Base-by-base conservation (phyloP, 192 early-diverging fungal species). In the Podila minutissima region DNA sequence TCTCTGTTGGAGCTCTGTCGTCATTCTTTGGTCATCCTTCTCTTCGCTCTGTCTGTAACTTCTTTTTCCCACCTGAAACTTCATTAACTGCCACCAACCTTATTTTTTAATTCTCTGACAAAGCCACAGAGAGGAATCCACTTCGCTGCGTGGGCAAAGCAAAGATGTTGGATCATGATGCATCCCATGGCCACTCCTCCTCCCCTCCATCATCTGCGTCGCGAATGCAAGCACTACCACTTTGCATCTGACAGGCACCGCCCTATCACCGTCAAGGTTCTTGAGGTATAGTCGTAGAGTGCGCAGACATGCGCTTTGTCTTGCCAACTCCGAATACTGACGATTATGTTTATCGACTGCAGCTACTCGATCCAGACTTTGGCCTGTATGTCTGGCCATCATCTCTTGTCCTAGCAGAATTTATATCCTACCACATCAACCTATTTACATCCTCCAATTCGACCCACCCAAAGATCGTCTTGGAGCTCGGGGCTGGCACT, bases 331-430 rank as follows among this genome's bases (percentile, higher is more conserved):
- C 38, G 61, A 29, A 17, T 5, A 26, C 26, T 62, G 1, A 59
- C 67, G 7, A 3, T 60, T 46, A 1, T 20, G 17, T 6, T 32
- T 26, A 11, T 32, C 20, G 0, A 24, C 8, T 24, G 41, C 69
- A 92, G 89, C 55, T 88, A 48, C 58, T 92, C 13, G 85, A 91
- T 59, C 69, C 87, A 20, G 75, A 83, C 7, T 92, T 89, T 77
- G 93, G 90, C 19, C 81, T 84, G 57, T 92, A 94, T 72, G 67
- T 93, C 51, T 95, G 94, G 94, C 93, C 93, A 6, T 91, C 90
- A 15, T 72, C 94, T 0, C 72, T 92, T 10, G 87, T 94, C 2
- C 82, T 95, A 13, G 72, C 90, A 2, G 87, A 90, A 20, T 93
- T 85, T 63, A 61, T 94, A n/a, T 85, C 74, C 74, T 41, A 74